A percentile compares a stretch with the other conserved stretches of the same genome.
These are phyloP conservation scores for Viola pubescens DNA, from an alignment of 441 rosid species.

Conservation along the genomic window DNA sequence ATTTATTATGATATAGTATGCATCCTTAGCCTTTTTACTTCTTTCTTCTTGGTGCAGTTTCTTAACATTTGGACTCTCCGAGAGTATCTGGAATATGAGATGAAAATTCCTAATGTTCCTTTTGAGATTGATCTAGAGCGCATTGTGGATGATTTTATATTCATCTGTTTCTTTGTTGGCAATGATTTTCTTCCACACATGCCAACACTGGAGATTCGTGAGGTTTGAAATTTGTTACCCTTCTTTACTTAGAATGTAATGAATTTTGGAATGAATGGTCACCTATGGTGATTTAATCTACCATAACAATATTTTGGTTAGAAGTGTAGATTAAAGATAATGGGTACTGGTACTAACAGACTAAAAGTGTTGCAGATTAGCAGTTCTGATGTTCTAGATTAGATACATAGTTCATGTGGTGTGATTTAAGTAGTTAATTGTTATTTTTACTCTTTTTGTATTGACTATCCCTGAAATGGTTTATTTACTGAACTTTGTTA, in stretches of 20 bases:
- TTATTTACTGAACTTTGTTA: too few relatives aligned
- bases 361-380: too few relatives aligned
- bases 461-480: too few relatives aligned
- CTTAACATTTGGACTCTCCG: slow-evolving; percentile 92
- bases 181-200: slow-evolving; percentile 98
- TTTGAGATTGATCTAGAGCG: slow-evolving; percentile 63
- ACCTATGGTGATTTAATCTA: background rate
- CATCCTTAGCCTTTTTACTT: background rate
- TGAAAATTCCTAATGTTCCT: slow-evolving; percentile 50
- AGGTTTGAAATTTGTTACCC: slow-evolving; percentile 38
- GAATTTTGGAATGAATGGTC: background rate
- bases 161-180: slow-evolving; percentile 98
- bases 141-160: slow-evolving; percentile 93
- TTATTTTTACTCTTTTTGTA: too few relatives aligned
- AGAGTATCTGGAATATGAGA: slow-evolving; percentile 80
- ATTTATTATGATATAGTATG: background rate
- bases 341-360: too few relatives aligned
- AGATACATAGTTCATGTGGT: too few relatives aligned
- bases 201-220: slow-evolving; percentile 98
- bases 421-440: too few relatives aligned
- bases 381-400: too few relatives aligned
- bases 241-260: too few relatives aligned
- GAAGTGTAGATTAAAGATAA: too few relatives aligned
- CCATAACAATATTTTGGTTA: too few relatives aligned
- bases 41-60: slow-evolving; percentile 45